A percentile compares a stretch with the other conserved stretches of the same genome.
These are phyloP conservation scores for Cladophialophora chaetospira DNA, from an alignment of 2,329 filamentous ascomycete genomes.

Conservation along the genomic window DNA sequence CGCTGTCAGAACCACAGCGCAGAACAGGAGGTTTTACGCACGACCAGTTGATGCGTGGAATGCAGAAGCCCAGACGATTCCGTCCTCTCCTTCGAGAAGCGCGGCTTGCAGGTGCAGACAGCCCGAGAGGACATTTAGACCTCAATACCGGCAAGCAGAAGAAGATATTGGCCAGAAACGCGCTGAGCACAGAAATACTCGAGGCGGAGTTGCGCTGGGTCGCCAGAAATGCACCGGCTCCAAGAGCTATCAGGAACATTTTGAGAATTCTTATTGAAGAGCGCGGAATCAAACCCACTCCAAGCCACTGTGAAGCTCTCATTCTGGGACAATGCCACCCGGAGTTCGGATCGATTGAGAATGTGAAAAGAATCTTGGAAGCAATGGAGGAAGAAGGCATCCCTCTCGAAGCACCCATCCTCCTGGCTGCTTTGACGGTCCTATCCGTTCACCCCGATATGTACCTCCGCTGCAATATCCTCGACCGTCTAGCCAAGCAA, in stretches of 20 bases:
- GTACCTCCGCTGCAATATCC: conserved; percentile 67
- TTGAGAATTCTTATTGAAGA: conserved; percentile 43
- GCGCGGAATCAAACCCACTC: conserved; percentile 40
- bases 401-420: conserved; percentile 65
- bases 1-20: background rate
- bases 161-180: conserved; percentile 6
- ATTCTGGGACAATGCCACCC: conserved; percentile 70
- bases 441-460: conserved; percentile 87
- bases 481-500: conserved; percentile 64
- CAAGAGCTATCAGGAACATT: conserved; percentile 30
- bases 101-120: background rate
- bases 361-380: conserved; percentile 64
- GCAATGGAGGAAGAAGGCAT: conserved; percentile 70
- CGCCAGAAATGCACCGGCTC: conserved; percentile 19
- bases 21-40: background rate
- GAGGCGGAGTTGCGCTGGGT: conserved; percentile 27
- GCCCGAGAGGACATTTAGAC: conserved; percentile 3
- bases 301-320: conserved; percentile 67
- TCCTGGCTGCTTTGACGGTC: conserved; percentile 70
- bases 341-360: conserved; percentile 64
- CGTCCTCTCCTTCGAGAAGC: conserved; percentile 5
- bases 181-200: conserved; percentile 19
- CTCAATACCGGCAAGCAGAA: background rate
- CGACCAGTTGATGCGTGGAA: background rate
- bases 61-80: conserved; percentile 3